phyloP scores from a whole-genome alignment of 306 rosid species.

The Quercus berberidifolia region DNA sequence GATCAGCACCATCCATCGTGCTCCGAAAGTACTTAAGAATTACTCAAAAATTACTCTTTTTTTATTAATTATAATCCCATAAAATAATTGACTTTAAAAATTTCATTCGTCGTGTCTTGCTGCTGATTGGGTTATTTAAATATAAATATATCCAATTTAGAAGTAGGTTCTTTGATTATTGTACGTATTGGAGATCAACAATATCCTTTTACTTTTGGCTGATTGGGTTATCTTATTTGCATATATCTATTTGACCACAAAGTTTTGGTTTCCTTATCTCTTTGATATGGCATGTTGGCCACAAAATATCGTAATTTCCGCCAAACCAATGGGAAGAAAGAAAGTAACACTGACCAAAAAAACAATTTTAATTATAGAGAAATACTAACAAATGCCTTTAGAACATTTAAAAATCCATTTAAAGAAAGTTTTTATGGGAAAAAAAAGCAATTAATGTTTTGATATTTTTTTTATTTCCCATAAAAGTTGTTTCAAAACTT shows the following conservation, averaged over 20 bases:
- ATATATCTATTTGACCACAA: background rate
- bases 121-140: background rate
- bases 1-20: no score
- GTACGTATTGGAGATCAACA: conserved; percentile 29
- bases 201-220: conserved; percentile 11
- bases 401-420: background rate
- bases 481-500: no score
- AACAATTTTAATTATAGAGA: no score
- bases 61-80: background rate
- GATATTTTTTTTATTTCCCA: no score
- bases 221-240: background rate
- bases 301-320: background rate
- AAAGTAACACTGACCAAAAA: background rate
- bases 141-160: background rate
- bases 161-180: background rate
- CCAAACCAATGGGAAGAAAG: background rate
- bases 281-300: background rate
- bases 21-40: no score
- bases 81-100: background rate
- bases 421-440: no score
- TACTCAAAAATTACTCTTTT: no score
- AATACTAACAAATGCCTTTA: no score
- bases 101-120: conserved; percentile 3
- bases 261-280: background rate
- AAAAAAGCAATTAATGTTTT: no score